Evolutionary conservation across 1,139 yeast species (phyloP).

Genomic region (Nakaseomyces kungkrabaensis): DNA sequence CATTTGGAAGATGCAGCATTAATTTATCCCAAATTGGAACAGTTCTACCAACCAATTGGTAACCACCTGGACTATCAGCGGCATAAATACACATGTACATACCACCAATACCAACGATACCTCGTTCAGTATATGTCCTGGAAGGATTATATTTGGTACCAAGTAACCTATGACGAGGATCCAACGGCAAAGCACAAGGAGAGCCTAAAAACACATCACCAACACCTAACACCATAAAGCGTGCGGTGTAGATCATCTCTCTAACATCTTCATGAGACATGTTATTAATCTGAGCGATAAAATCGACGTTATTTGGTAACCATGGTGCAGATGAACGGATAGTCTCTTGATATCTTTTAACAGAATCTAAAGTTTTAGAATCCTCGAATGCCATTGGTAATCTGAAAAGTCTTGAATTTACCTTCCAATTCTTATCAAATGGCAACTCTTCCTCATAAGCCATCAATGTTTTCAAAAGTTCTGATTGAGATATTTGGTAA

Average conservation of each 20-base stretch:
- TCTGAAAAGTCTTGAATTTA: slow-evolving; percentile 69
- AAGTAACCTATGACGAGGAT: slow-evolving; percentile 85
- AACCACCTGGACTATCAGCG: slow-evolving; percentile 98
- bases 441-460: slow-evolving; percentile 68
- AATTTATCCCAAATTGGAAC: slow-evolving; percentile 97
- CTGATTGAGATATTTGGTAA: slow-evolving; percentile 45
- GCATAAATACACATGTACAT: slow-evolving; percentile 98
- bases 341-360: slow-evolving; percentile 82
- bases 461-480: slow-evolving; percentile 52
- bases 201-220: slow-evolving; percentile 98
- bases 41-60: slow-evolving; percentile 92
- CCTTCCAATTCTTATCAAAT: slow-evolving; percentile 72
- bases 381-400: slow-evolving; percentile 97
- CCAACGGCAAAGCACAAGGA: slow-evolving; percentile 96
- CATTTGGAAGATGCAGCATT: slow-evolving; percentile 53
- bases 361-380: slow-evolving; percentile 77
- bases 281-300: slow-evolving; percentile 80
- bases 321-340: slow-evolving; percentile 91
- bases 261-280: slow-evolving; percentile 65
- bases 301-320: slow-evolving; percentile 96
- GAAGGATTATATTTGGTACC: slow-evolving; percentile 96
- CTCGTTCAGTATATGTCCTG: slow-evolving; percentile 90
- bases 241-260: slow-evolving; percentile 77
- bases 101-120: slow-evolving; percentile 96
- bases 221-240: slow-evolving; percentile 83